phyloP scores from a whole-genome alignment of 306 rosid species.

The Astragalus glycyphyllos region DNA sequence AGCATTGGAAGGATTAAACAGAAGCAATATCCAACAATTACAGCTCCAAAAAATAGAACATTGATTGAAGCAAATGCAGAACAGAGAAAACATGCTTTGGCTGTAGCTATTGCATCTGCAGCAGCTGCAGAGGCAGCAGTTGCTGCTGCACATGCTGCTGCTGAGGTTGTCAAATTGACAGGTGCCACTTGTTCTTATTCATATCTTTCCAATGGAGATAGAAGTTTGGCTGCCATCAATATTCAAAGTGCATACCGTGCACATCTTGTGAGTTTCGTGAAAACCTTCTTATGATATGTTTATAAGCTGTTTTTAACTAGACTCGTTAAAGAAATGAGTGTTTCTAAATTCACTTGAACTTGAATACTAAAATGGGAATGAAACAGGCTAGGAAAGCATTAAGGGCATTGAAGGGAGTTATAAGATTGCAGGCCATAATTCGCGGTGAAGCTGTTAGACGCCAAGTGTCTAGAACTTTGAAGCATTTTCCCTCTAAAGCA shows the following conservation, averaged over 20 bases:
- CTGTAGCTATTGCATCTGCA: constrained; percentile 80
- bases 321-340: not conserved
- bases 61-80: constrained; percentile 70
- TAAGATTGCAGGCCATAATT: constrained; percentile 80
- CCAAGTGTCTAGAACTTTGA: constrained; percentile 43
- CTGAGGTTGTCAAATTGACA: constrained; percentile 83
- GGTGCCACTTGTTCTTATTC: constrained; percentile 47
- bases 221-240: constrained; percentile 67
- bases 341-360: constrained; percentile 27
- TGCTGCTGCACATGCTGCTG: constrained; percentile 90
- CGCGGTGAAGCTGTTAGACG: constrained; percentile 85
- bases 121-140: constrained; percentile 92
- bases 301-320: not conserved
- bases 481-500: constrained; percentile 42
- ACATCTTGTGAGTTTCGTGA: constrained; percentile 68
- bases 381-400: constrained; percentile 89
- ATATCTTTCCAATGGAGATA: constrained; percentile 45
- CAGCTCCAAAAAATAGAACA: constrained; percentile 54
- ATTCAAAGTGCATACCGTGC: constrained; percentile 81
- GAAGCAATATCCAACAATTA: constrained; percentile 56
- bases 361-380: constrained; percentile 17
- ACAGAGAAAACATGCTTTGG: constrained; percentile 80
- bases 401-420: constrained; percentile 81
- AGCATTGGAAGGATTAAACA: constrained; percentile 53
- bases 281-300: not conserved